Percentiles rank a stretch among this genome's conserved stretches.
phyloP scores from a whole-genome alignment of 1,284 basidiomycete species.

The Neonothopanus nambi region DNA sequence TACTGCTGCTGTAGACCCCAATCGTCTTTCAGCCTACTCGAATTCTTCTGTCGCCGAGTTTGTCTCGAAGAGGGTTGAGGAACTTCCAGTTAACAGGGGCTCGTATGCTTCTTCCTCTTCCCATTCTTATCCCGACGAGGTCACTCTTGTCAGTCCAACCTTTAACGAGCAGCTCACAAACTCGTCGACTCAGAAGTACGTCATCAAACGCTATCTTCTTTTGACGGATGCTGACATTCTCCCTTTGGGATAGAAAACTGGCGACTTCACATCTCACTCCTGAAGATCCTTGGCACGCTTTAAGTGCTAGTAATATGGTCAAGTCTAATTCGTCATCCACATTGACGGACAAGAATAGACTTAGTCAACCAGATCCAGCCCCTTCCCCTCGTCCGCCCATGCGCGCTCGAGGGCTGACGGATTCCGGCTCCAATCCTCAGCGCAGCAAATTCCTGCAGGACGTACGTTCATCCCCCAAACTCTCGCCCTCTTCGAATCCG shows the following conservation, averaged over 20 bases:
- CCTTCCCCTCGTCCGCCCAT: conserved; percentile 33
- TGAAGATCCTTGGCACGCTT: neutral
- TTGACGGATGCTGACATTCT: neutral
- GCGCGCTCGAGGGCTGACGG: conserved; percentile 57
- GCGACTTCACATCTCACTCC: neutral
- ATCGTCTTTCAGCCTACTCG: conserved; percentile 52
- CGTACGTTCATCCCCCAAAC: conserved; percentile 13
- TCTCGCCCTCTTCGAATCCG: conserved; percentile 15
- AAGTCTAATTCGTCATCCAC: conserved; percentile 26
- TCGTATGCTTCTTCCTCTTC: conserved; percentile 62
- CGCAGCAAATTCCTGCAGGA: conserved; percentile 28
- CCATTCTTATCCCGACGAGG: conserved; percentile 35
- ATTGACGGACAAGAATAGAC: conserved; percentile 27
- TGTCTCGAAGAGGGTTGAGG: conserved; percentile 36
- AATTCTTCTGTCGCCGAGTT: conserved; percentile 49
- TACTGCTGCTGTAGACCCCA: conserved; percentile 39
- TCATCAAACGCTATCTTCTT: neutral
- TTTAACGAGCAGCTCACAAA: conserved; percentile 9
- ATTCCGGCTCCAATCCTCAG: conserved; percentile 30
- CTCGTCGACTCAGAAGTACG: conserved; percentile 6
- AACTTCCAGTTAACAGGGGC: conserved; percentile 36
- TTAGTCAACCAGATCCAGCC: conserved; percentile 31
- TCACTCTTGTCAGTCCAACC: conserved; percentile 4
- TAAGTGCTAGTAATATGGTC: conserved; percentile 3
- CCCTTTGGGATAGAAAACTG: conserved; percentile 6